Conservation (phyloP, 306 rosid species). For the Castanea sativa region DNA sequence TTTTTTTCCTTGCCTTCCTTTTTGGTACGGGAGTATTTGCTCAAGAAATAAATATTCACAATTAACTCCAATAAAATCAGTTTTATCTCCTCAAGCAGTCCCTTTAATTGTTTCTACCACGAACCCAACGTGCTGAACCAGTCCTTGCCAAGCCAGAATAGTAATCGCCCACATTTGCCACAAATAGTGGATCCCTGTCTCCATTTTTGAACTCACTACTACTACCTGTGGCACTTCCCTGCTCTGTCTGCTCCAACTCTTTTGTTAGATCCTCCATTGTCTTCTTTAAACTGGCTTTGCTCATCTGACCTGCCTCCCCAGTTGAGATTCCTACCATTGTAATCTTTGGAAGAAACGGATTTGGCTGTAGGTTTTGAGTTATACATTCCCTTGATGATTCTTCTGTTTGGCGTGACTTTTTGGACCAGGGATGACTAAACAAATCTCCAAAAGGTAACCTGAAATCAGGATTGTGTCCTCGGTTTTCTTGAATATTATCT, state of each 20-base stretch:
- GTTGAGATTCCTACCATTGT: constrained; percentile 96
- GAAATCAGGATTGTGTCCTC: constrained; percentile 28
- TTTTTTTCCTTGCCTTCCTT: constrained; percentile 1
- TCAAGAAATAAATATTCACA: not conserved
- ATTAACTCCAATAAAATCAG: constrained; percentile 3
- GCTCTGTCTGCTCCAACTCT: constrained; percentile 78
- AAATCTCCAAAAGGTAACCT: constrained; percentile 57
- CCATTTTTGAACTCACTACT: constrained; percentile 44
- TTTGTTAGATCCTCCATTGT: constrained; percentile 82
- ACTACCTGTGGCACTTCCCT: constrained; percentile 33
- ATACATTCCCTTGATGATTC: constrained; percentile 32
- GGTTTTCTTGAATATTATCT: constrained; percentile 26
- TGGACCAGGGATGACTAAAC: constrained; percentile 43
- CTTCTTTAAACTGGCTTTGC: constrained; percentile 68
- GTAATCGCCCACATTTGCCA: constrained; percentile 92
- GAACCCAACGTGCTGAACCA: constrained; percentile 62
- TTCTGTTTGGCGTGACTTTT: constrained; percentile 29
- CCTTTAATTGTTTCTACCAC: constrained; percentile 51
- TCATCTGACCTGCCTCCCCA: constrained; percentile 70
- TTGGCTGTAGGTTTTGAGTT: constrained; percentile 37
- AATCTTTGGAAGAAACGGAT: constrained; percentile 75
- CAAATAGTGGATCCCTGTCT: constrained; percentile 91
- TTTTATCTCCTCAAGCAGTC: constrained; percentile 16
- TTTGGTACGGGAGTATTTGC: not conserved
- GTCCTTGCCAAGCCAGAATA: constrained; percentile 67